These are phyloP conservation scores for Botrytis paeoniae DNA, from an alignment of 2,329 filamentous ascomycete species.

Conservation along the genomic window DNA sequence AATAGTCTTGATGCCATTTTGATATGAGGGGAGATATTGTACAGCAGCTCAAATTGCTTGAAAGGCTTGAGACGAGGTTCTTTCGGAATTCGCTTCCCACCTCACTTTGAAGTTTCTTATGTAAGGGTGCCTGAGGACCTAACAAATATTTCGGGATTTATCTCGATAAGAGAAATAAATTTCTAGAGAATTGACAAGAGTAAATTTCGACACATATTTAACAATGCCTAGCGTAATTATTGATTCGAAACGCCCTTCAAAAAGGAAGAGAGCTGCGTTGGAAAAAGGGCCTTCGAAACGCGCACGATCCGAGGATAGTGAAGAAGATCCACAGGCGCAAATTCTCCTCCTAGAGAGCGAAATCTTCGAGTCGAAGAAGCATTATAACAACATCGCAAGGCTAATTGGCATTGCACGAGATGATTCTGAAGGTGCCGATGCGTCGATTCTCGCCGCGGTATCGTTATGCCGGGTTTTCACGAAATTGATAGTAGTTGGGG, in stretches of 20 bases:
- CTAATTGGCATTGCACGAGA: slow-evolving; percentile 61
- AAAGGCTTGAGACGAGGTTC: slow-evolving; percentile 30
- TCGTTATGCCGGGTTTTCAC: slow-evolving; percentile 85
- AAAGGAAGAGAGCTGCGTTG: slow-evolving; percentile 51
- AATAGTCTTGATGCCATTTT: slow-evolving; percentile 93
- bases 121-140: background rate
- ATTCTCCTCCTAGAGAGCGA: slow-evolving; percentile 75
- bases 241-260: slow-evolving; percentile 25
- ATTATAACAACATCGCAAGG: slow-evolving; percentile 86
- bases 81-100: slow-evolving; percentile 29
- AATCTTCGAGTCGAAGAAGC: slow-evolving; percentile 79
- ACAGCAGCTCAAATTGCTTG: slow-evolving; percentile 35
- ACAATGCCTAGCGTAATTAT: slow-evolving; percentile 33
- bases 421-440: slow-evolving; percentile 50
- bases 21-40: slow-evolving; percentile 57
- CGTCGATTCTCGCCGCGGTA: slow-evolving; percentile 67
- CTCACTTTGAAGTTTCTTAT: slow-evolving; percentile 15
- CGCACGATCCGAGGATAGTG: slow-evolving; percentile 44
- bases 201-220: slow-evolving; percentile 5
- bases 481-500: slow-evolving; percentile 71
- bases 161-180: slow-evolving; percentile 19
- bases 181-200: background rate
- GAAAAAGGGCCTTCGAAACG: slow-evolving; percentile 46
- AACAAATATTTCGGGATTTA: slow-evolving; percentile 18
- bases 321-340: slow-evolving; percentile 57